Base-by-base conservation (phyloP, 2,329 filamentous ascomycete species). In the Ascochyta koolunga region DNA sequence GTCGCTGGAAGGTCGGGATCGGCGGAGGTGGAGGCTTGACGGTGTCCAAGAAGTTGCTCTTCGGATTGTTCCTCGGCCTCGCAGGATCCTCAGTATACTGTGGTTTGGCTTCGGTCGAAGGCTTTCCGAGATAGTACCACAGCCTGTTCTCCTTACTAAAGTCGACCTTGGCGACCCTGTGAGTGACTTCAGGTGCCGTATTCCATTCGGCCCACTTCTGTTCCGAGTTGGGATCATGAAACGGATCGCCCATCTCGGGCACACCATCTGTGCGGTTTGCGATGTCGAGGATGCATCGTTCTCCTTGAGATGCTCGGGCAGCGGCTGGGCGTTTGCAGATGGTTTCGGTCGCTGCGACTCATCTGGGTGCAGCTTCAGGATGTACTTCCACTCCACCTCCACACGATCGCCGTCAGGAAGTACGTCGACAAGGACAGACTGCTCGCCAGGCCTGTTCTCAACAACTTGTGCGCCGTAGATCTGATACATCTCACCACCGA, bases 391-490 rank as follows among this genome's bases (percentile, higher is more conserved):
- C 68, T 93, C 89, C 29, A 93, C 84, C 74, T 95, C 91, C 40
- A 93, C 75, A 35, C 85, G 85, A 53, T 90, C 88, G 86, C 90
- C 90, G 72, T 89, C 88, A 31, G 95, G 93, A 63, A 98, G 80
- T 59, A 96, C 83, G 65, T 96, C 90, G 35, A 98, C 76, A 24
- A 97, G 79, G 19, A 96, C 76, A 51, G 83, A 89, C 70, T 89
- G 84, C 77, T 96, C 93, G 48, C 85, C 85, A 16, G 77, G 78
- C 54, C 90, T 82, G 62, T 96, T 98, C 76, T 96, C 90, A 21
- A 95, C 82, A 41, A 99, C 88, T 48, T 91, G 81, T 46, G 92
- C 95, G 32, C 92, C 95, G 75, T 96, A 96, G 36, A 98, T 95
- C 51, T 98, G 91, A 32, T 90, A 87, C 57, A 97, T 90, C 24